Evolutionary conservation across 805 yeast genomes (phyloP).

Genomic region (Cyberlindnera mrakii): DNA sequence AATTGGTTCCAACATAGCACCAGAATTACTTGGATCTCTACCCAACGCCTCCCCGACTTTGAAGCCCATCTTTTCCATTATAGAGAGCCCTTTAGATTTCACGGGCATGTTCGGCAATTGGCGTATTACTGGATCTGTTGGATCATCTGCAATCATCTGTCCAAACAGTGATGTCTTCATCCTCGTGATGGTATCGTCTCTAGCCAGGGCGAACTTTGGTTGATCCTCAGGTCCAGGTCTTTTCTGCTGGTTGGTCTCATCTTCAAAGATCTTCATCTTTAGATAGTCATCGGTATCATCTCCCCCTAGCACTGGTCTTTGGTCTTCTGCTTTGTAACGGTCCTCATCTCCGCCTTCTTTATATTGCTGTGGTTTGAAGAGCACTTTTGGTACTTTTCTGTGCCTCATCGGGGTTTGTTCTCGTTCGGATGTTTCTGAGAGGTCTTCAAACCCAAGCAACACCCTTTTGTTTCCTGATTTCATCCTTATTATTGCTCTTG

Average conservation of each 20-base stretch:
- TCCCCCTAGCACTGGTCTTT: neutral
- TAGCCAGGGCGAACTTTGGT: neutral
- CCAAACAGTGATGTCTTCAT: conserved; percentile 20
- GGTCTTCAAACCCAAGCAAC: conserved; percentile 17
- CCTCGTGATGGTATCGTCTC: conserved; percentile 3
- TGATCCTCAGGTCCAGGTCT: neutral
- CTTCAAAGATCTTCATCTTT: conserved; percentile 19
- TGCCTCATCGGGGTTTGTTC: neutral
- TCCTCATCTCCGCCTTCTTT: too few species aligned
- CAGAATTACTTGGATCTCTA: conserved; percentile 9
- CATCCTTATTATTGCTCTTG: too few species aligned
- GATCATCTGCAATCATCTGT: conserved; percentile 1
- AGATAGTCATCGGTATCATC: conserved; percentile 23
- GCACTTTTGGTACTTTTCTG: conserved; percentile 11
- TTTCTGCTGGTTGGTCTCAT: conserved; percentile 7
- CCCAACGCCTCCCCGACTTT: conserved; percentile 43
- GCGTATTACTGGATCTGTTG: neutral
- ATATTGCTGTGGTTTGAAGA: conserved; percentile 1
- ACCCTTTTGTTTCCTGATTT: conserved; percentile 7
- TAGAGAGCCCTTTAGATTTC: conserved; percentile 39
- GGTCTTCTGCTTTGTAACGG: neutral
- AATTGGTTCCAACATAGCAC: conserved; percentile 30
- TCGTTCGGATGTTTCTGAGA: conserved; percentile 5
- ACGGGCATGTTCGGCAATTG: conserved; percentile 4
- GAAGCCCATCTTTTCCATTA: conserved; percentile 59